A percentile compares a stretch with the other conserved stretches of the same genome.
Evolutionary conservation across 2,329 filamentous ascomycete genomes (phyloP).

Genomic region (Fusarium sp.): DNA sequence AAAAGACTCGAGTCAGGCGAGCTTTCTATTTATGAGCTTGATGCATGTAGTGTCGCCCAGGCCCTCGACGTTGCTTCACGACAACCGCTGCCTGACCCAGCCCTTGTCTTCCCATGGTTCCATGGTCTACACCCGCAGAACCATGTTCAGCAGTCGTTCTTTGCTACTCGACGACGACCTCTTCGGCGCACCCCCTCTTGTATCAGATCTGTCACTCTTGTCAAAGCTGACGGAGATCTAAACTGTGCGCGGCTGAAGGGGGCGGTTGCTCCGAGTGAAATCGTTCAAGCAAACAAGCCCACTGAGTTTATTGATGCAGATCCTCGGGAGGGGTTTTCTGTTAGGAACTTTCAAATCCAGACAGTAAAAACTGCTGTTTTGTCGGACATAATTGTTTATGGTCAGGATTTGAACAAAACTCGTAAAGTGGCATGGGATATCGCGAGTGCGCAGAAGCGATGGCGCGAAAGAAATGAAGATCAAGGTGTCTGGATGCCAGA

Average conservation of each 20-base stretch:
- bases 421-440: conserved; percentile 76
- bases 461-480: conserved; percentile 73
- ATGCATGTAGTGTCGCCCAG: conserved; percentile 73
- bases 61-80: conserved; percentile 81
- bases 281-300: conserved; percentile 67
- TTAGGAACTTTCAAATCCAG: conserved; percentile 98
- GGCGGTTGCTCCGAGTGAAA: conserved; percentile 83
- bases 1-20: conserved; percentile 61
- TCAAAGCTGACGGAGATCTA: conserved; percentile 90
- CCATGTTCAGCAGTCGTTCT: conserved; percentile 89
- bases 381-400: conserved; percentile 94
- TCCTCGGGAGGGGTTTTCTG: conserved; percentile 90
- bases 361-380: conserved; percentile 86
- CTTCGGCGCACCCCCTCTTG: conserved; percentile 76
- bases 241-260: conserved; percentile 82
- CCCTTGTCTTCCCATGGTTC: conserved; percentile 94
- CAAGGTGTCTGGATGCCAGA: conserved; percentile 66
- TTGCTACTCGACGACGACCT: conserved; percentile 80
- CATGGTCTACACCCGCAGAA: conserved; percentile 93
- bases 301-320: conserved; percentile 84
- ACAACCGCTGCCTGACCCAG: conserved; percentile 85
- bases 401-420: conserved; percentile 72
- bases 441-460: conserved; percentile 79
- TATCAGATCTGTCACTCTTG: conserved; percentile 82
- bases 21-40: conserved; percentile 78